phyloP scores from a whole-genome alignment of 768 basidiomycete genomes.

The Butyriboletus loyo region DNA sequence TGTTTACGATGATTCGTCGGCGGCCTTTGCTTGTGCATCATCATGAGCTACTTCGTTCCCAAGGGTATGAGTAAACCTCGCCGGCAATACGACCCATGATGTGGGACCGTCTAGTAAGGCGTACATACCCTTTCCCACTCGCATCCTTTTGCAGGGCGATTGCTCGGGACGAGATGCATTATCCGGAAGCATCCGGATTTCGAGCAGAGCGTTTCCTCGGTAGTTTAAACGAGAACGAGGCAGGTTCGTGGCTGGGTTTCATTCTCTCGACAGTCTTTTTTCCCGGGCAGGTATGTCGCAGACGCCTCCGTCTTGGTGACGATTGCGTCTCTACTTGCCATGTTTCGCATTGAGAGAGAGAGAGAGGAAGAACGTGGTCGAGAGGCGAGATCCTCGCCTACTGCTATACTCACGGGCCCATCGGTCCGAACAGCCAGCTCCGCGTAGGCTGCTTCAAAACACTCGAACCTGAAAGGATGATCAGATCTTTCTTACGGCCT shows the following conservation, averaged over 20 bases:
- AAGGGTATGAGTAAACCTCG: not conserved
- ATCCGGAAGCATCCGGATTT: not conserved
- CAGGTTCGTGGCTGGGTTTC: not conserved
- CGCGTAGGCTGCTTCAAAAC: too few relatives aligned
- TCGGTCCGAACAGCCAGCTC: not conserved
- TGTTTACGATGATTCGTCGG: not conserved
- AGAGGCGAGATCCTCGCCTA: not conserved
- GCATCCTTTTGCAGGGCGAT: conserved; percentile 1
- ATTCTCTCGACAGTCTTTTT: not conserved
- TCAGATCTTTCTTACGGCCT: not conserved
- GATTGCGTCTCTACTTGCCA: not conserved
- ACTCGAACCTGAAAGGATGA: not conserved
- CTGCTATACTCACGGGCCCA: not conserved
- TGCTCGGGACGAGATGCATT: not conserved
- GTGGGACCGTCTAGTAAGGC: not conserved
- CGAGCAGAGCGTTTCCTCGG: not conserved
- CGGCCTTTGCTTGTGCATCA: not conserved
- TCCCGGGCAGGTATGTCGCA: not conserved
- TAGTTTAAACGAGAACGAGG: not conserved
- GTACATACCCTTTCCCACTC: not conserved
- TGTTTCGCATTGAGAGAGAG: not conserved
- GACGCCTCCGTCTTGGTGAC: not conserved
- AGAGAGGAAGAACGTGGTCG: not conserved
- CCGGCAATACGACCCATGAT: too few relatives aligned
- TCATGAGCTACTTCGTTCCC: not conserved